phyloP scores from a whole-genome alignment of 176 grass and related monocot genomes.

The Rhipidocladum racemiflorum region DNA sequence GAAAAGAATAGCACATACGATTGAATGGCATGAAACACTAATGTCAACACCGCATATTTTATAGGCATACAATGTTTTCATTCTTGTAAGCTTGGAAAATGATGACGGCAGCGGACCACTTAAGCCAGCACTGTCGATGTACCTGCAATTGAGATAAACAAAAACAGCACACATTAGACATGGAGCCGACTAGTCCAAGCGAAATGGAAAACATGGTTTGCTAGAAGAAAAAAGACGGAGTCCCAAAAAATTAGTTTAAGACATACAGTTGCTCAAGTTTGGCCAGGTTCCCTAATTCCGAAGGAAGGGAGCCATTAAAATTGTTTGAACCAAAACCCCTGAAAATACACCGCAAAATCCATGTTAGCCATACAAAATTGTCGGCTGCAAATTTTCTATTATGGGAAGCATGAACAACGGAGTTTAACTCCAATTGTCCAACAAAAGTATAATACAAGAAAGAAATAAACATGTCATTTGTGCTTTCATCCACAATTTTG shows the following conservation, averaged over 20 bases:
- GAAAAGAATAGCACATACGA: background rate
- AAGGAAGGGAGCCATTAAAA: conserved; percentile 68
- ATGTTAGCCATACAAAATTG: background rate
- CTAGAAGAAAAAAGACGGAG: background rate
- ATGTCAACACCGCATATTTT: background rate
- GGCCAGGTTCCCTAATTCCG: conserved; percentile 55
- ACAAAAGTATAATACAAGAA: background rate
- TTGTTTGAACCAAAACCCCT: conserved; percentile 57
- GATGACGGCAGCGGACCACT: conserved; percentile 54
- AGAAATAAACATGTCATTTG: background rate
- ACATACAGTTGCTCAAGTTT: conserved; percentile 57
- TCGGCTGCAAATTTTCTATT: background rate
- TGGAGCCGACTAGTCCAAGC: background rate
- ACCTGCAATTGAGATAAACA: conserved; percentile 41
- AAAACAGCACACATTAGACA: background rate
- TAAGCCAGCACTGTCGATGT: conserved; percentile 67
- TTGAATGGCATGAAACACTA: background rate
- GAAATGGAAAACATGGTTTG: background rate
- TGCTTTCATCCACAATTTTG: background rate
- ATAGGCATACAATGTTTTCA: conserved; percentile 38
- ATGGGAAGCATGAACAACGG: background rate
- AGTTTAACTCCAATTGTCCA: background rate
- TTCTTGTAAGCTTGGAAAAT: conserved; percentile 54
- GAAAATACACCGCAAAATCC: conserved; percentile 23
- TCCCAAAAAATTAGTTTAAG: background rate